A percentile compares a stretch with the other conserved stretches of the same genome.
These are phyloP conservation scores for Cephalotrichum gorgonifer DNA, from an alignment of 2,329 filamentous ascomycete species.

Conservation along the genomic window DNA sequence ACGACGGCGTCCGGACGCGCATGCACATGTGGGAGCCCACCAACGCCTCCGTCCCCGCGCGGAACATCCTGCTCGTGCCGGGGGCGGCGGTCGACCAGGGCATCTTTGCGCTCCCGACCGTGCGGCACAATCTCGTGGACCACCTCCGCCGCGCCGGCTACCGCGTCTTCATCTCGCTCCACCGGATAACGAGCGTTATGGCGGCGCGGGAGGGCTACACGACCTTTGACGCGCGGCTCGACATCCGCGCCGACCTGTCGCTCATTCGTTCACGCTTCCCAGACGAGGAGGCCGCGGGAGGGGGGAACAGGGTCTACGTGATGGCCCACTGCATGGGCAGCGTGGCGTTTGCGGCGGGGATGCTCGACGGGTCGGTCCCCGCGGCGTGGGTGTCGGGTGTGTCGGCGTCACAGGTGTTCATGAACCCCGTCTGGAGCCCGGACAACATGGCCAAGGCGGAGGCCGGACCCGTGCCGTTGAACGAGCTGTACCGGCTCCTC, in stretches of 20 bases:
- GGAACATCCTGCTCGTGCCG: conserved; percentile 50
- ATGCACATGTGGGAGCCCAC: conserved; percentile 49
- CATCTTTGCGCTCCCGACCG: conserved; percentile 52
- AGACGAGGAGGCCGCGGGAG: conserved; percentile 10
- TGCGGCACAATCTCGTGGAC: conserved; percentile 52
- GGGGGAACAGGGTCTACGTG: conserved; percentile 37
- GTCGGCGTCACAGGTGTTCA: conserved; percentile 51
- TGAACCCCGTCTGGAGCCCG: conserved; percentile 48
- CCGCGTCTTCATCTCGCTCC: conserved; percentile 45
- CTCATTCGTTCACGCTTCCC: conserved; percentile 33
- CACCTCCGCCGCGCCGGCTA: conserved; percentile 53
- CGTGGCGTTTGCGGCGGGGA: conserved; percentile 45
- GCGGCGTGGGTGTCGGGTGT: conserved; percentile 46
- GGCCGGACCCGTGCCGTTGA: conserved; percentile 34
- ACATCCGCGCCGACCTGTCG: conserved; percentile 45
- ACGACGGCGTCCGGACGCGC: conserved; percentile 39
- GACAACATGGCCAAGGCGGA: conserved; percentile 47
- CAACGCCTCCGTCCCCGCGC: conserved; percentile 22
- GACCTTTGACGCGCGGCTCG: conserved; percentile 48
- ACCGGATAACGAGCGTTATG: conserved; percentile 45
- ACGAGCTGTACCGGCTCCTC: conserved; percentile 34
- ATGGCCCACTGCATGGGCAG: conserved; percentile 56
- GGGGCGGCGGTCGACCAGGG: conserved; percentile 54
- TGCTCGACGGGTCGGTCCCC: conserved; percentile 52
- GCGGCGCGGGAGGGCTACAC: conserved; percentile 43